Evolutionary conservation across 441 rosid species (phyloP).

Genomic region (Rhodomyrtus psidioides): DNA sequence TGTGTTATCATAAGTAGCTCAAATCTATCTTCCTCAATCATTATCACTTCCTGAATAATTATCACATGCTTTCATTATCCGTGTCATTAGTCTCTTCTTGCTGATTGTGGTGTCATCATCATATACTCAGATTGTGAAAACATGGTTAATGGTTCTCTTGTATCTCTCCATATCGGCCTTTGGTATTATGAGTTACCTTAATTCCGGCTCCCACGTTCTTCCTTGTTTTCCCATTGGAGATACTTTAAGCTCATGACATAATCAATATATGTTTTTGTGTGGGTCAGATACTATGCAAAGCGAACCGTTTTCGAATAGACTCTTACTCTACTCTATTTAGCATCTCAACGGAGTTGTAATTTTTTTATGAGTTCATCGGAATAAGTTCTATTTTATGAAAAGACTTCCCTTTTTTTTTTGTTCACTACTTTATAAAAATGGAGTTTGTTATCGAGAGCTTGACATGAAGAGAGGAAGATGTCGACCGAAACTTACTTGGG

Average conservation of each 20-base stretch:
- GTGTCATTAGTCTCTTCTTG: background rate
- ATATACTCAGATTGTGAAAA: background rate
- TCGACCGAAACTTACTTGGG: too few relatives aligned
- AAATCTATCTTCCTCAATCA: background rate
- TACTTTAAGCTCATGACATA: background rate
- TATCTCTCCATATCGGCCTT: background rate
- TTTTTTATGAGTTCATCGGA: background rate
- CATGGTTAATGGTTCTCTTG: background rate
- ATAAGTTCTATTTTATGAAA: background rate
- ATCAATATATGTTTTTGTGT: background rate
- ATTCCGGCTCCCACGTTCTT: background rate
- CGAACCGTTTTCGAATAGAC: background rate
- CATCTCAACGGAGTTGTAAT: background rate
- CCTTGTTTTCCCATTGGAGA: background rate
- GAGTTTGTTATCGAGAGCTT: too few relatives aligned
- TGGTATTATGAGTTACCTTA: background rate
- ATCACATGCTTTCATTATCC: background rate
- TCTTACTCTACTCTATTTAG: background rate
- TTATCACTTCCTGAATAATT: background rate
- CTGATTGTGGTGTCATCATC: background rate
- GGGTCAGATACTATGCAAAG: background rate
- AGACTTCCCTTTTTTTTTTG: background rate
- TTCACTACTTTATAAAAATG: too few relatives aligned
- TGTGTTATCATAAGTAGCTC: constrained; percentile 15
- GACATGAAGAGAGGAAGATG: too few relatives aligned